Evolutionary conservation across 257 asterid species (phyloP).

Genomic region (Verbena officinalis): DNA sequence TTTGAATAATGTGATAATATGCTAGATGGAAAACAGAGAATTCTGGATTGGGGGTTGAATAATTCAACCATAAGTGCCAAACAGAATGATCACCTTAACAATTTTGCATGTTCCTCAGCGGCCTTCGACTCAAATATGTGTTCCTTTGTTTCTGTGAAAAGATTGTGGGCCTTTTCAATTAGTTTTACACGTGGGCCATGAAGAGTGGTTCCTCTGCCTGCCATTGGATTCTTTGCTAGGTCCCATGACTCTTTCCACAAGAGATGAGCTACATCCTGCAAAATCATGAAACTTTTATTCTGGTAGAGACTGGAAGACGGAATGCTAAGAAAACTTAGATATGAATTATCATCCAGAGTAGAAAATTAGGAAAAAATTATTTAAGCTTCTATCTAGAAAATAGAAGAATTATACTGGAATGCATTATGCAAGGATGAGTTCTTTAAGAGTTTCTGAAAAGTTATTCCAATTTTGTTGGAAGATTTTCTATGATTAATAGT

Average conservation of each 20-base stretch:
- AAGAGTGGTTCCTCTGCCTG: conserved; percentile 78
- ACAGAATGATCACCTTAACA: conserved; percentile 60
- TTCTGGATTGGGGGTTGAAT: neutral
- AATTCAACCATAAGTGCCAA: conserved; percentile 16
- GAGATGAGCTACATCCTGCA: conserved; percentile 83
- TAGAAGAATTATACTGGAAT: neutral
- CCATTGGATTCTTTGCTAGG: conserved; percentile 74
- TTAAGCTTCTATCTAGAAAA: neutral
- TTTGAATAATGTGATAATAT: conserved; percentile 1
- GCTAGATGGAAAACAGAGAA: conserved; percentile 16
- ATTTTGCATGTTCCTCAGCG: conserved; percentile 98
- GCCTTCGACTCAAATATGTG: conserved; percentile 89
- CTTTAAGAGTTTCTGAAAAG: conserved; percentile 1
- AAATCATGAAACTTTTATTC: conserved; percentile 22
- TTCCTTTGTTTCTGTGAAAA: conserved; percentile 81
- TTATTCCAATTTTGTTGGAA: neutral
- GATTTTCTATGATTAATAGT: neutral
- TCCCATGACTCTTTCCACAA: conserved; percentile 98
- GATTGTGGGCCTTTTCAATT: conserved; percentile 79
- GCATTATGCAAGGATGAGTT: conserved; percentile 8
- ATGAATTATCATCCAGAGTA: neutral
- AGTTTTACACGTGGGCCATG: conserved; percentile 84
- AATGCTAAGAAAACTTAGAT: conserved; percentile 22
- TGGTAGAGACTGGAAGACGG: conserved; percentile 17
- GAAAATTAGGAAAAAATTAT: conserved; percentile 7